Base-by-base conservation (phyloP, 257 asterid genomes). In the Gentiana macrophylla region DNA sequence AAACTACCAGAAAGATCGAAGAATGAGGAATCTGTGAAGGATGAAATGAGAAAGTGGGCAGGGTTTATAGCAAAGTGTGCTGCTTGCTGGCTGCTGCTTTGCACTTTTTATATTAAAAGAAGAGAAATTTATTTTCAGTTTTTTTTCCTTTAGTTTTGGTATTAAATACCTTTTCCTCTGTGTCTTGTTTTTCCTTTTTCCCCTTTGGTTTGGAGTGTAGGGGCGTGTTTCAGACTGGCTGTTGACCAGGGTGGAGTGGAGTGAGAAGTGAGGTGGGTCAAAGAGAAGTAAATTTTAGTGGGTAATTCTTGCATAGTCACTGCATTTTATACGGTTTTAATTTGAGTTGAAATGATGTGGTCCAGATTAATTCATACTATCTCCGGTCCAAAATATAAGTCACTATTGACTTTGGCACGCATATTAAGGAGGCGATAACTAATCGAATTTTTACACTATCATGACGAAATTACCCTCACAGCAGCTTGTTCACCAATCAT, bases 191-290 rank as follows among this genome's bases (percentile, higher is more conserved):
- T 44, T 3, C 13, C 37, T 43, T 13, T 55, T 8, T 15, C 4
- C 9, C 12, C 37, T n/a, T 52, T 35, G 3, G 37, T 52, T 52
- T 35, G 9, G 46, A 41, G 46, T 7, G 46, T 7, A 41, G 46
- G 46, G 46, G 9, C 9, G 46, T 5, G 9, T 41, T 41, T 86
- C 37, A 92, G 97, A 6, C 94, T 95, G 52, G 95, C 95, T 15
- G 86, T 89, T 57, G 85, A 86, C 58, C 86, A 86, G 95, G 95
- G 97, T 41, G 94, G 89, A 11, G 93, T 86, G 52, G 93, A 89
- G 24, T 24, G 24, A 24, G 24, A 24, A 24, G 24, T 24, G 24
- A 41, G 46, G 6, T 1, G 8, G 46, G 46, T 41, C 46, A 41
- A 41, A 41, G 10, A 41, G 10, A 41, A 41, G 46, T 41, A 41